These are phyloP conservation scores for Plasmodium relictum DNA, from an alignment of 169 alveolate genomes.

Conservation along the genomic window DNA sequence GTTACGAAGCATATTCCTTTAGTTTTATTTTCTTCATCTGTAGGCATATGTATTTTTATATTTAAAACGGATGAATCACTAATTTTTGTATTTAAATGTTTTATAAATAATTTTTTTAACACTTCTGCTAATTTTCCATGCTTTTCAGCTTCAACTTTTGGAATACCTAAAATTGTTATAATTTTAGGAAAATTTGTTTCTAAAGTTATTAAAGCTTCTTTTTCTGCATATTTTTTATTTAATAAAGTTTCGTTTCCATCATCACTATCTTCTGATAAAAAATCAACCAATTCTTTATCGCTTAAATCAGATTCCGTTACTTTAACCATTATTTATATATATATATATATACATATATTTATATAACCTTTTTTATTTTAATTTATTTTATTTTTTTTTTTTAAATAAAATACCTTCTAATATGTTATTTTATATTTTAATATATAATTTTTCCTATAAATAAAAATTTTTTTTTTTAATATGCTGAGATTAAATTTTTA, in stretches of 20 bases:
- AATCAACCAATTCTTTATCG: slow-evolving; percentile 78
- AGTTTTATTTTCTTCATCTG: slow-evolving; percentile 78
- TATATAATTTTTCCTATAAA: too few relatives aligned
- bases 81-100: slow-evolving; percentile 76
- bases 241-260: slow-evolving; percentile 80
- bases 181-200: slow-evolving; percentile 79
- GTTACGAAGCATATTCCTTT: slow-evolving; percentile 80
- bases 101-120: slow-evolving; percentile 77
- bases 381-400: too few relatives aligned
- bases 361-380: neutral
- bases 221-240: slow-evolving; percentile 78
- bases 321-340: slow-evolving; percentile 57
- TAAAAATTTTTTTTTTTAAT: too few relatives aligned
- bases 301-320: slow-evolving; percentile 79
- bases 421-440: too few relatives aligned
- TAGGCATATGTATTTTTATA: slow-evolving; percentile 78
- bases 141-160: slow-evolving; percentile 79
- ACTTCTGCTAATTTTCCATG: slow-evolving; percentile 81
- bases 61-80: slow-evolving; percentile 77
- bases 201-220: slow-evolving; percentile 79
- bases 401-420: too few relatives aligned
- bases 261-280: slow-evolving; percentile 80
- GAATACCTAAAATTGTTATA: slow-evolving; percentile 79
- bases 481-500: too few relatives aligned
- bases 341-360: neutral